Percentiles rank a stretch among this genome's conserved stretches.
Evolutionary conservation across 345 rosid species (phyloP).

Genomic region (Eutrema heterophyllum): DNA sequence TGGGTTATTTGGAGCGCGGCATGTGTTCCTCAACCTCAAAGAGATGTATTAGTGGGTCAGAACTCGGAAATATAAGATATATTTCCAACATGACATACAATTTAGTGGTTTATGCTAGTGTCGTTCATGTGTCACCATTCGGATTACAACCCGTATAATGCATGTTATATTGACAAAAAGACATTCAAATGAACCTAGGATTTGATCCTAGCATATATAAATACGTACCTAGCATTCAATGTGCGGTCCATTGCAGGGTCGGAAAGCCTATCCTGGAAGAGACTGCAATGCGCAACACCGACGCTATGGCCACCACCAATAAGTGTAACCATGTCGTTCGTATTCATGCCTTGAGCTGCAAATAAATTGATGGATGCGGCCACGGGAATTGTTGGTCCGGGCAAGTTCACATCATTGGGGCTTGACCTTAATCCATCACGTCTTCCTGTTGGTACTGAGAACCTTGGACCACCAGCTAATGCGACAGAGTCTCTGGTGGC

Average conservation of each 20-base stretch:
- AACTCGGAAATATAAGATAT: too few relatives aligned
- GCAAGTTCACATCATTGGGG: conserved; percentile 48
- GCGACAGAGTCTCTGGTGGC: conserved; percentile 60
- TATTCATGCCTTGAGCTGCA: conserved; percentile 38
- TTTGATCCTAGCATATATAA: not conserved
- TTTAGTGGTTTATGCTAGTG: not conserved
- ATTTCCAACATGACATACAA: too few relatives aligned
- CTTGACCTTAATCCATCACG: conserved; percentile 54
- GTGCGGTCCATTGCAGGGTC: conserved; percentile 53
- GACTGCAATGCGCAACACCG: conserved; percentile 62
- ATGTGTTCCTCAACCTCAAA: conserved; percentile 31
- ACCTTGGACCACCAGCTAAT: conserved; percentile 54
- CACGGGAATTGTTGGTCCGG: conserved; percentile 48
- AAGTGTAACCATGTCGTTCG: conserved; percentile 63
- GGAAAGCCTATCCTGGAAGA: conserved; percentile 48
- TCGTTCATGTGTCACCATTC: not conserved
- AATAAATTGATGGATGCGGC: conserved; percentile 36
- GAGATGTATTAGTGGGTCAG: not conserved
- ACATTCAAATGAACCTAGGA: not conserved
- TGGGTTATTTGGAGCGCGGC: conserved; percentile 42
- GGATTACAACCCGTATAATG: not conserved
- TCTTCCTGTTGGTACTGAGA: conserved; percentile 50
- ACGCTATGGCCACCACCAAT: conserved; percentile 67
- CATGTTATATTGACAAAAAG: not conserved
- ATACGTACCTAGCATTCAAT: conserved; percentile 27